phyloP scores from a whole-genome alignment of 768 basidiomycete genomes.

The Mycena alexandri region DNA sequence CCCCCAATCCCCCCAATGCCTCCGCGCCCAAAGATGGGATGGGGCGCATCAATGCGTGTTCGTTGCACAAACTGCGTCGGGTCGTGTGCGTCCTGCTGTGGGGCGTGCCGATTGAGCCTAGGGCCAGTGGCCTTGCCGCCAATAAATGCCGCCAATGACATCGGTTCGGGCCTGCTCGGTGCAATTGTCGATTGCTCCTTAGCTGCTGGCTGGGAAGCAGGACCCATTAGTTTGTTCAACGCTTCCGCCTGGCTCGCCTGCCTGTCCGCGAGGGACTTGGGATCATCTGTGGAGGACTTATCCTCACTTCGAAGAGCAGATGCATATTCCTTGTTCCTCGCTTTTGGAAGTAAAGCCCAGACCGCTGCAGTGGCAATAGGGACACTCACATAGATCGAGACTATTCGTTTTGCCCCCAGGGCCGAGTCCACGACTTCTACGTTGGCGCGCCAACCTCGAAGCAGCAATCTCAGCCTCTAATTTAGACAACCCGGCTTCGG shows the following conservation, averaged over 20 bases:
- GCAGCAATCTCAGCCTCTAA: constrained; percentile 77
- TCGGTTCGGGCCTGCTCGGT: constrained; percentile 57
- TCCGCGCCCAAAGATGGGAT: constrained; percentile 84
- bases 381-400: constrained; percentile 62
- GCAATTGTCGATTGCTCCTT: constrained; percentile 2
- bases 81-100: constrained; percentile 76
- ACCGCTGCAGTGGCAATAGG: constrained; percentile 20
- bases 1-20: constrained; percentile 65
- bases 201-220: constrained; percentile 12
- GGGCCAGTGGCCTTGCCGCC: constrained; percentile 84
- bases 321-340: constrained; percentile 41
- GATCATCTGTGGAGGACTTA: constrained; percentile 29
- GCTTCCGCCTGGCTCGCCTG: constrained; percentile 60
- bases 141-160: constrained; percentile 86
- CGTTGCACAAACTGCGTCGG: constrained; percentile 78
- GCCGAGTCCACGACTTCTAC: constrained; percentile 60
- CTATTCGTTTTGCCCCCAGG: constrained; percentile 53
- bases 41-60: constrained; percentile 62
- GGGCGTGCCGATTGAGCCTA: constrained; percentile 76
- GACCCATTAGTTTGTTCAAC: constrained; percentile 60
- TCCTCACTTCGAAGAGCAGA: constrained; percentile 42
- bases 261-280: constrained; percentile 45
- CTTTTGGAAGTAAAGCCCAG: constrained; percentile 11
- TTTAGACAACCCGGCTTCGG: constrained; percentile 79
- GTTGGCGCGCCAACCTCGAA: constrained; percentile 62